Percentiles rank a stretch among this genome's conserved stretches.
Conservation (phyloP, 2,329 filamentous ascomycete genomes). For the Malbranchea cinnamomea region DNA sequence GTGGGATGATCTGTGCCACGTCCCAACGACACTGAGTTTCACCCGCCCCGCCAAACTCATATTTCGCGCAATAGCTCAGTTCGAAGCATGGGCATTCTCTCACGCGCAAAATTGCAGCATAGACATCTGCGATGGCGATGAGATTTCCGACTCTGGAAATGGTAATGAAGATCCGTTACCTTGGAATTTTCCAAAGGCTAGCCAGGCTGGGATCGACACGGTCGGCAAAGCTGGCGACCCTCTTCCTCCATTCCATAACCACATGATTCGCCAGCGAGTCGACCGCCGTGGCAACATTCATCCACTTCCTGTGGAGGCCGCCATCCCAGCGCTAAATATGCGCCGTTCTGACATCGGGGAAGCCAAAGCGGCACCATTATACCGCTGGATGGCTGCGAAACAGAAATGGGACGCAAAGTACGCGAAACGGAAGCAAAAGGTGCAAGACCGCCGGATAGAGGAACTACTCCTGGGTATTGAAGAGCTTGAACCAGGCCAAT, state of each 20-base stretch:
- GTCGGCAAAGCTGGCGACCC: slow-evolving; percentile 80
- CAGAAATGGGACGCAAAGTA: slow-evolving; percentile 60
- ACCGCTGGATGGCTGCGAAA: slow-evolving; percentile 69
- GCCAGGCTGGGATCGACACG: slow-evolving; percentile 17
- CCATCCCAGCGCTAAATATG: slow-evolving; percentile 53
- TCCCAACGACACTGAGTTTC: slow-evolving; percentile 83
- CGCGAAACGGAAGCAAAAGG: slow-evolving; percentile 49
- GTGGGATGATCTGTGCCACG: slow-evolving; percentile 91
- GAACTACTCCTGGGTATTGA: slow-evolving; percentile 61
- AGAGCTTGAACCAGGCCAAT: slow-evolving; percentile 54
- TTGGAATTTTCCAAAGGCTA: not conserved
- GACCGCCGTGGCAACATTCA: slow-evolving; percentile 62
- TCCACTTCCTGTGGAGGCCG: slow-evolving; percentile 46
- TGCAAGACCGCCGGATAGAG: slow-evolving; percentile 58
- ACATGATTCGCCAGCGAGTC: slow-evolving; percentile 87
- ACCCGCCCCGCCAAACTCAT: slow-evolving; percentile 93
- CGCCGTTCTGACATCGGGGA: slow-evolving; percentile 54
- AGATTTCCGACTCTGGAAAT: slow-evolving; percentile 54
- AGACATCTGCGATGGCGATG: slow-evolving; percentile 66
- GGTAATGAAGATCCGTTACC: slow-evolving; percentile 10
- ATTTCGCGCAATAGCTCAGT: slow-evolving; percentile 84
- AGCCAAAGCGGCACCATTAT: slow-evolving; percentile 63
- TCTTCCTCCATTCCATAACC: slow-evolving; percentile 59
- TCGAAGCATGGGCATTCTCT: slow-evolving; percentile 81
- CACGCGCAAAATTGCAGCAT: slow-evolving; percentile 66